Evolutionary conservation across 352 stramenopile genomes (phyloP), one percentile per base, ranked within the genome.

Genomic region (Globisporangium recalcitrans): DNA sequence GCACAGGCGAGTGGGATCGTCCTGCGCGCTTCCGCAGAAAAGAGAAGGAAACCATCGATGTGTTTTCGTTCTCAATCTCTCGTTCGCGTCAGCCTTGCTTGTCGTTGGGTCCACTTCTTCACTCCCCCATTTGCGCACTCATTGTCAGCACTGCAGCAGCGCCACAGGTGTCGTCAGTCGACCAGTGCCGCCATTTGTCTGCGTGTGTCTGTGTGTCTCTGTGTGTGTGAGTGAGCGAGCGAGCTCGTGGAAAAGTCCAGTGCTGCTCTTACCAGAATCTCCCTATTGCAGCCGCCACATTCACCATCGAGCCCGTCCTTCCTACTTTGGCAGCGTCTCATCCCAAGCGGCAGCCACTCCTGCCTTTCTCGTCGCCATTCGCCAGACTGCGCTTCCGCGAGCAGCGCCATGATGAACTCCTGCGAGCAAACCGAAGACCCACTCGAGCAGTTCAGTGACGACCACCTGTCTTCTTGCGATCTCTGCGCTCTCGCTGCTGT

Each of bases 331-430:
- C 36, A 13, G 9, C 38, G 14, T 46, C 38, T 46, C 16, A 4
- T 22, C 14, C 4, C 14, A 19, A 19, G 19, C 14, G 13, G 14
- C 38, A 5, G 32, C 38, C 40, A n/a, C 40, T n/a, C 19, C 16
- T 24, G n/a, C 19, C 44, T 51, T 27, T 26, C 44, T 51, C 44
- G 4, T 51, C 44, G 19, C n/a, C 44, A 27, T 27, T 51, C 8
- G 10, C 44, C 38, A 21, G 38, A 46, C 16, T 4, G 38, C 4
- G 38, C 6, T 16, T 22, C 38, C 21, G 38, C 19, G 3, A 49
- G n/a, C 42, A 26, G n/a, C n/a, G n/a, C n/a, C 44, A 57, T 44
- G 51, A 57, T 44, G 51, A 57, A 57, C 51, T 57, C 51, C 9
- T 34, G n/a, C 51, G 21, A 21, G 51, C n/a, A 16, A 34, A 11